A percentile compares a stretch with the other conserved stretches of the same genome.
Conservation (phyloP, 1,139 yeast species). For the Lodderomyces pseudojiufengensis region DNA sequence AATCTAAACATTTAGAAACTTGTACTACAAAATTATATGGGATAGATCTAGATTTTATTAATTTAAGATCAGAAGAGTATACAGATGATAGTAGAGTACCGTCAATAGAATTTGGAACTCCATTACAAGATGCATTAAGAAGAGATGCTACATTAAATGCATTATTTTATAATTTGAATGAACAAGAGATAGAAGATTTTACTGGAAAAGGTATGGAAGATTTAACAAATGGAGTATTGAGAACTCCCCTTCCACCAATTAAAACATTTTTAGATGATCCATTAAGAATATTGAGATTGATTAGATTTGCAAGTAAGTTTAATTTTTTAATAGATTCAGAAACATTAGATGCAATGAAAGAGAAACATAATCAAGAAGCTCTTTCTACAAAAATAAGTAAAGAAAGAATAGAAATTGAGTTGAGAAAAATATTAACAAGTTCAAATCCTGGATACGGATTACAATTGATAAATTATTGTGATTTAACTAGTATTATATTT, state of each 20-base stretch:
- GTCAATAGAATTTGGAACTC: slow-evolving; percentile 72
- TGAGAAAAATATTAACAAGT: slow-evolving; percentile 70
- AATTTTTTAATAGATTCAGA: slow-evolving; percentile 60
- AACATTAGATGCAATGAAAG: slow-evolving; percentile 65
- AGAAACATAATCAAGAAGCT: slow-evolving; percentile 52
- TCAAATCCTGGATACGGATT: slow-evolving; percentile 64
- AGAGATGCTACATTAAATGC: slow-evolving; percentile 96
- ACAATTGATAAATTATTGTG: slow-evolving; percentile 50
- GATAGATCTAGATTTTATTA: slow-evolving; percentile 86
- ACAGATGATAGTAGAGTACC: slow-evolving; percentile 84
- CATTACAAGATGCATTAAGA: slow-evolving; percentile 85
- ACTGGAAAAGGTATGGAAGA: slow-evolving; percentile 76
- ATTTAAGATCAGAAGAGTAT: slow-evolving; percentile 82
- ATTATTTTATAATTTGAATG: slow-evolving; percentile 74
- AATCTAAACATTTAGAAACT: slow-evolving; percentile 93
- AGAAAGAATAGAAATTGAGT: slow-evolving; percentile 86
- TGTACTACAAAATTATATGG: slow-evolving; percentile 86
- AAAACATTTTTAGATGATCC: slow-evolving; percentile 94
- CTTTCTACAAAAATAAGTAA: slow-evolving; percentile 74
- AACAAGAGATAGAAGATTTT: slow-evolving; percentile 72
- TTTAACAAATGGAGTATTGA: slow-evolving; percentile 60
- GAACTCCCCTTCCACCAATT: slow-evolving; percentile 84
- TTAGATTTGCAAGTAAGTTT: slow-evolving; percentile 82
- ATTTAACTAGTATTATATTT: slow-evolving; percentile 60
- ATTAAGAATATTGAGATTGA: slow-evolving; percentile 73